A percentile compares a stretch with the other conserved stretches of the same genome.
These are phyloP conservation scores for Xylaria sp. DNA, from an alignment of 2,329 filamentous ascomycete species.

Conservation along the genomic window DNA sequence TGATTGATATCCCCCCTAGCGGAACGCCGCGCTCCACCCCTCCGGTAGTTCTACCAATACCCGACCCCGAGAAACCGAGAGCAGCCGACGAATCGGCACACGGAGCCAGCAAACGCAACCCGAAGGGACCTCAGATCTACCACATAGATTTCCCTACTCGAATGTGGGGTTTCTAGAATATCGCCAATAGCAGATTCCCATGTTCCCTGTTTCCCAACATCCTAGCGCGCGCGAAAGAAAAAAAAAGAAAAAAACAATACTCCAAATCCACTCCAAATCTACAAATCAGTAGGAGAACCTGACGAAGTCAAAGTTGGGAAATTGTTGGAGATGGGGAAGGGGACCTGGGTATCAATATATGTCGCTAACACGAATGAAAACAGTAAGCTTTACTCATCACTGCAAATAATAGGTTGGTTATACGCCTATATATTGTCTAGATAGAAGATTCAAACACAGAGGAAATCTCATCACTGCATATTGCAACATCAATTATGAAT, in stretches of 20 bases:
- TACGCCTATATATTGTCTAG: neutral
- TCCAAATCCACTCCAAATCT: neutral
- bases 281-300: neutral
- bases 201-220: neutral
- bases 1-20: neutral
- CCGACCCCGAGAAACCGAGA: neutral
- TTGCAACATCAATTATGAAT: too few species aligned
- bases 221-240: neutral
- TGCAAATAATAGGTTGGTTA: neutral
- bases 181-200: constrained; percentile 8
- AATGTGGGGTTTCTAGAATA: neutral
- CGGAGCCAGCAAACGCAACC: constrained; percentile 3
- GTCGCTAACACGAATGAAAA: neutral
- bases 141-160: neutral
- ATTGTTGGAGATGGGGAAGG: neutral
- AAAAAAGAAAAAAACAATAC: neutral
- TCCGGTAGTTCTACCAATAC: neutral
- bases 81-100: neutral
- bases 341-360: neutral
- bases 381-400: neutral
- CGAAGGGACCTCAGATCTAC: neutral
- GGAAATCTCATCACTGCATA: too few species aligned
- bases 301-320: neutral
- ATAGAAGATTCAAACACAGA: too few species aligned
- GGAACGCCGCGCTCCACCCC: neutral